phyloP scores from a whole-genome alignment of 31 red algal genomes.

The Endocladia muricata region DNA sequence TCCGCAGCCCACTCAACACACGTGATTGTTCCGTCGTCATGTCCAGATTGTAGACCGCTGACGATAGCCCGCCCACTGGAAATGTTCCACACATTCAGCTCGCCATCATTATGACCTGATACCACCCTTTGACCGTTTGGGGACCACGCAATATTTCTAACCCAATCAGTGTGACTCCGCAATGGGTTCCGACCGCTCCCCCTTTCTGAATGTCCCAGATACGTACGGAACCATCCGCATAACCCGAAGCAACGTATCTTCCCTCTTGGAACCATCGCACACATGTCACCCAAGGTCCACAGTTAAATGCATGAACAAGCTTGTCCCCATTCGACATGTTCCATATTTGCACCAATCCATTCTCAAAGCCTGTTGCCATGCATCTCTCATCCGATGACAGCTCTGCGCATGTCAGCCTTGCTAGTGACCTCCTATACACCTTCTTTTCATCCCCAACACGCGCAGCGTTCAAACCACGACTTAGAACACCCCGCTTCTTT shows the following conservation, averaged over 20 bases:
- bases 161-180: background rate
- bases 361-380: no score
- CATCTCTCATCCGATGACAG: no score
- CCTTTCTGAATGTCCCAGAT: background rate
- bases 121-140: background rate
- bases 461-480: no score
- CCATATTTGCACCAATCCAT: no score
- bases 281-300: background rate
- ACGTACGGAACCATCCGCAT: background rate
- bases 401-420: no score
- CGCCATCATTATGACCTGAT: background rate
- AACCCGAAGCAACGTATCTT: background rate
- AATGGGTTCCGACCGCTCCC: background rate
- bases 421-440: no score
- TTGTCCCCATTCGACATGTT: background rate
- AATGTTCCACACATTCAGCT: background rate
- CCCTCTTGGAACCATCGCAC: background rate
- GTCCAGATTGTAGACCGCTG: background rate
- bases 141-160: background rate
- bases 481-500: no score
- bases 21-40: background rate
- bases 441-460: no score
- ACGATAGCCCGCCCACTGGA: background rate
- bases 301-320: background rate
- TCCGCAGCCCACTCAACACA: background rate